These are phyloP conservation scores for Zymoseptoria crescenta DNA, from an alignment of 2,329 filamentous ascomycete genomes.

Conservation along the genomic window DNA sequence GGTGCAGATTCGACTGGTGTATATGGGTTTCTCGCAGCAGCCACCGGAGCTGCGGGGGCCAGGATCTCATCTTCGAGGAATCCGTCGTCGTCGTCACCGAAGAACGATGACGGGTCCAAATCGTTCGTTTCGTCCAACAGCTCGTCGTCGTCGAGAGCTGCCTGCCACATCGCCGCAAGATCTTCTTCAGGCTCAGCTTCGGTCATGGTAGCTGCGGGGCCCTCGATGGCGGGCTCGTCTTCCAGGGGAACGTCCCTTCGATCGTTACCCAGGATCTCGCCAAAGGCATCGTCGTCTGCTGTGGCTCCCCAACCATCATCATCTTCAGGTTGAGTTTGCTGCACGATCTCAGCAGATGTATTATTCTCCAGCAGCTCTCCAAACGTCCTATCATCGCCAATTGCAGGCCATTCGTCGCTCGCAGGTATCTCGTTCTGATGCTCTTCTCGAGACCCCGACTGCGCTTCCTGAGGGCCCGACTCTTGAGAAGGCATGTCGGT, in stretches of 20 bases:
- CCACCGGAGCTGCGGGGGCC: conserved; percentile 5
- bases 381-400: conserved; percentile 27
- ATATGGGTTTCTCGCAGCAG: conserved; percentile 10
- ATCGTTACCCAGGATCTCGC: conserved; percentile 9
- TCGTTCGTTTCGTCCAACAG: conserved; percentile 29
- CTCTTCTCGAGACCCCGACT: conserved; percentile 6
- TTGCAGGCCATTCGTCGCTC: conserved; percentile 22
- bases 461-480: background rate
- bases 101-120: conserved; percentile 57
- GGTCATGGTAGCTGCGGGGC: conserved; percentile 1
- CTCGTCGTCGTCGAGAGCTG: conserved; percentile 65
- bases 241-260: background rate
- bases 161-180: conserved; percentile 73
- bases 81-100: conserved; percentile 78
- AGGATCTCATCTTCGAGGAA: conserved; percentile 61
- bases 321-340: background rate
- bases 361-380: conserved; percentile 23
- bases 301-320: background rate
- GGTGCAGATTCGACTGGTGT: conserved; percentile 8
- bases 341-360: background rate
- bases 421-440: conserved; percentile 8
- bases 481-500: conserved; percentile 17
- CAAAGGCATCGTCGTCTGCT: conserved; percentile 10
- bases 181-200: conserved; percentile 45
- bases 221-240: background rate